These are phyloP conservation scores for Saprolegnia diclina DNA, from an alignment of 352 stramenopile species.

Conservation along the genomic window DNA sequence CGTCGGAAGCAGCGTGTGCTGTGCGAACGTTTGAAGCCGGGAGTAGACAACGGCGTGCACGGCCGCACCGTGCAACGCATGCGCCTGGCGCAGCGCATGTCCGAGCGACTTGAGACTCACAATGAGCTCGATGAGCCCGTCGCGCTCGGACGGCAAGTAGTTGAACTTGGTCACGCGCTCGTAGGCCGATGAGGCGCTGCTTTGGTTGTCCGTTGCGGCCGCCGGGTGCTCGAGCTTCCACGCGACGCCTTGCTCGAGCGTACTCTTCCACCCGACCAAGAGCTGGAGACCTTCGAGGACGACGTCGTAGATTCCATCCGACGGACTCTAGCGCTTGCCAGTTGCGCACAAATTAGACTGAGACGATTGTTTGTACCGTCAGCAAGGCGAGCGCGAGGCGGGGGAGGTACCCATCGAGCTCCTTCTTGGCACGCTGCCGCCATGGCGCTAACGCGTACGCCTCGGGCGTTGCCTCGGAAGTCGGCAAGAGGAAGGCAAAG, in stretches of 20 bases:
- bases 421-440: too few species aligned
- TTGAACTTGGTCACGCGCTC: slow-evolving; percentile 68
- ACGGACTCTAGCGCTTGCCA: too few species aligned
- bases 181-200: slow-evolving; percentile 49
- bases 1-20: slow-evolving; percentile 66
- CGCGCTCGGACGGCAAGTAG: slow-evolving; percentile 53
- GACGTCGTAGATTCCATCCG: slow-evolving; percentile 28
- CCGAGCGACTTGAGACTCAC: slow-evolving; percentile 64
- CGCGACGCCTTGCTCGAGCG: slow-evolving; percentile 43
- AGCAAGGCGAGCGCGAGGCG: too few species aligned
- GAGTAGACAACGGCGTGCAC: slow-evolving; percentile 58
- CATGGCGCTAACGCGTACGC: too few species aligned
- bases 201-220: slow-evolving; percentile 14
- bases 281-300: slow-evolving; percentile 35
- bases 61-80: slow-evolving; percentile 29
- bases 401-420: too few species aligned
- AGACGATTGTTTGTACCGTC: too few species aligned
- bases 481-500: too few species aligned
- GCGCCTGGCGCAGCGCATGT: slow-evolving; percentile 35
- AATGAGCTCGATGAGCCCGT: slow-evolving; percentile 54
- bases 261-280: slow-evolving; percentile 56
- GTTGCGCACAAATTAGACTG: too few species aligned
- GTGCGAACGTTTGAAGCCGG: slow-evolving; percentile 60
- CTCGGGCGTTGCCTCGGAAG: too few species aligned
- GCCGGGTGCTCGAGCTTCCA: slow-evolving; percentile 48